A percentile compares a stretch with the other conserved stretches of the same genome.
These are phyloP conservation scores for Exutisphaerella laricina DNA, from an alignment of 2,329 filamentous ascomycete genomes.

Conservation along the genomic window DNA sequence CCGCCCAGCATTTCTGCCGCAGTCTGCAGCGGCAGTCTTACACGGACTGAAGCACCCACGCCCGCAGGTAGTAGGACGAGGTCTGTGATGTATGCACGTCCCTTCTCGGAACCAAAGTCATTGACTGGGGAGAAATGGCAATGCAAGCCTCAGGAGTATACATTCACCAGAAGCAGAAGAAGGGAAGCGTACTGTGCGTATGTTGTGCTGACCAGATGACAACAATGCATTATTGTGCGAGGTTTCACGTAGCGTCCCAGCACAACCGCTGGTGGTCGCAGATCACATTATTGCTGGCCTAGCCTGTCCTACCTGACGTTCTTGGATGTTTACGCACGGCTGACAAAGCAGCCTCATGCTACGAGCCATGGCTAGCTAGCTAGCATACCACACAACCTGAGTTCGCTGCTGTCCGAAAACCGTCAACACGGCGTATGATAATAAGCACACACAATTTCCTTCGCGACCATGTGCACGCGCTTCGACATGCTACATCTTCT, in stretches of 20 bases:
- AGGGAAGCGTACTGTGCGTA: too few relatives aligned
- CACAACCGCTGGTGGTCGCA: conserved; percentile 7
- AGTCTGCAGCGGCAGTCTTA: conserved; percentile 2
- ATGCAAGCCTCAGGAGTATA: conserved; percentile 9
- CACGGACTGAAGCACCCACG: not conserved
- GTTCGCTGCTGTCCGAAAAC: not conserved
- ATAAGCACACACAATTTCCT: not conserved
- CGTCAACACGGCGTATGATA: not conserved
- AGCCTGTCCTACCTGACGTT: not conserved
- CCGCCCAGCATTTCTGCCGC: conserved; percentile 1
- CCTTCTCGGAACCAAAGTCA: conserved; percentile 4
- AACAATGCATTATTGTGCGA: conserved; percentile 7
- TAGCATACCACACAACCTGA: not conserved
- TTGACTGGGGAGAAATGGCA: not conserved
- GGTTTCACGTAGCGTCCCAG: conserved; percentile 8
- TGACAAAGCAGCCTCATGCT: too few relatives aligned
- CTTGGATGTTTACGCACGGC: too few relatives aligned
- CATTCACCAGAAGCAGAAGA: not conserved
- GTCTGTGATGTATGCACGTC: conserved; percentile 1
- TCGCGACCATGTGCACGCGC: not conserved
- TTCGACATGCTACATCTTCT: too few relatives aligned
- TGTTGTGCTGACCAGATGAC: not conserved
- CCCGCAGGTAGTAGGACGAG: conserved; percentile 3
- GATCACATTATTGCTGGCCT: conserved; percentile 2
- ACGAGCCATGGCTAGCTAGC: too few relatives aligned